phyloP scores from a whole-genome alignment of 78 protist genomes.

The Polysphondylium violaceum region DNA sequence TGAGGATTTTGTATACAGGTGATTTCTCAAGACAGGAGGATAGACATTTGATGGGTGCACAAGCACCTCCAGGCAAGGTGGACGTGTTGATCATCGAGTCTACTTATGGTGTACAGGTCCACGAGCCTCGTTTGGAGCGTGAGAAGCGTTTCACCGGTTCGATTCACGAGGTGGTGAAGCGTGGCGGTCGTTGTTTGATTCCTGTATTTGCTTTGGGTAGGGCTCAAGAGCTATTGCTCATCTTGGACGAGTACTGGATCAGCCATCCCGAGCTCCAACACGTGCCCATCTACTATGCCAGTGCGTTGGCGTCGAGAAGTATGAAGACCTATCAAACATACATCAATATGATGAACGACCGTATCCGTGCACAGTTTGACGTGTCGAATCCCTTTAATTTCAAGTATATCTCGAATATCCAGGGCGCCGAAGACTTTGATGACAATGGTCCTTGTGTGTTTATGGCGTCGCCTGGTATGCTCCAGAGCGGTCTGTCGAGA shows the following conservation, averaged over 20 bases:
- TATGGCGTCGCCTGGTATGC: constrained; percentile 96
- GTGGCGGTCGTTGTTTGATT: constrained; percentile 94
- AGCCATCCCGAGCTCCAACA: constrained; percentile 89
- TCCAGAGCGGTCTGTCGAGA: constrained; percentile 93
- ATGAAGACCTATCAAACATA: constrained; percentile 92
- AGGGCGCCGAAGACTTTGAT: constrained; percentile 75
- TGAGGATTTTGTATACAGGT: constrained; percentile 96
- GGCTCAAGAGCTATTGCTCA: constrained; percentile 98
- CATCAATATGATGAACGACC: constrained; percentile 94
- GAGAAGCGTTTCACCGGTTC: constrained; percentile 89
- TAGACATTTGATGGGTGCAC: constrained; percentile 98
- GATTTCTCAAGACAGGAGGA: constrained; percentile 97
- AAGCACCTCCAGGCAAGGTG: constrained; percentile 91
- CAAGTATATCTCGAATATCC: constrained; percentile 88
- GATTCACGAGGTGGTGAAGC: constrained; percentile 35
- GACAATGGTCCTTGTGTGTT: constrained; percentile 96
- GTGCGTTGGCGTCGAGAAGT: constrained; percentile 93
- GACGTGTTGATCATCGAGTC: constrained; percentile 96
- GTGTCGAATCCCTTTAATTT: constrained; percentile 94
- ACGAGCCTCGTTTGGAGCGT: constrained; percentile 92
- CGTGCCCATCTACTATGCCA: constrained; percentile 95
- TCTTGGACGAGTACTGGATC: constrained; percentile 91
- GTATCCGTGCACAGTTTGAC: constrained; percentile 69
- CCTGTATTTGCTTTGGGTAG: constrained; percentile 98
- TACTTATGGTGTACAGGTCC: constrained; percentile 94